Evolutionary conservation across 306 rosid genomes (phyloP).

Genomic region (Cicer cuneatum): DNA sequence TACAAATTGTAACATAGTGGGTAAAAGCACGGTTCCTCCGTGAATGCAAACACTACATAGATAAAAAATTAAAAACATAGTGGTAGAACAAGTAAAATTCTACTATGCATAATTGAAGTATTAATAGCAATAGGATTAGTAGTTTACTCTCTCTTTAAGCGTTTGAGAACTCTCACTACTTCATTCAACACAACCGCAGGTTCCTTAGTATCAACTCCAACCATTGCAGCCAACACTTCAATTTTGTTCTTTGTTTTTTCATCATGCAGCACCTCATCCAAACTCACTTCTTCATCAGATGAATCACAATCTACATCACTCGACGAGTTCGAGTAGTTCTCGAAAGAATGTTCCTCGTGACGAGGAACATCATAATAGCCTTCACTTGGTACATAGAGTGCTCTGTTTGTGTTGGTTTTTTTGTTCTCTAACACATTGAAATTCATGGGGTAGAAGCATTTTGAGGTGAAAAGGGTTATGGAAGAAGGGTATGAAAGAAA

Average conservation of each 20-base stretch:
- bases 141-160: conserved; percentile 33
- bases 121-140: neutral
- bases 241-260: conserved; percentile 47
- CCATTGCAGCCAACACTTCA: conserved; percentile 50
- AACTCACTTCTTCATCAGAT: conserved; percentile 37
- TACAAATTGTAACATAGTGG: too few species aligned
- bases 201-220: conserved; percentile 49
- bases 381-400: conserved; percentile 27
- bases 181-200: conserved; percentile 48
- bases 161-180: conserved; percentile 55
- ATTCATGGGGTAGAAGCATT: neutral
- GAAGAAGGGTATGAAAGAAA: neutral
- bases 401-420: neutral
- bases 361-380: conserved; percentile 21
- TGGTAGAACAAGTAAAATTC: neutral
- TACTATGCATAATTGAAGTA: neutral
- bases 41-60: too few species aligned
- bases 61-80: too few species aligned
- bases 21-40: too few species aligned
- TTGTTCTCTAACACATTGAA: conserved; percentile 22
- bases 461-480: conserved; percentile 21
- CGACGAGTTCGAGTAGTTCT: conserved; percentile 43
- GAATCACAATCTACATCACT: conserved; percentile 30
- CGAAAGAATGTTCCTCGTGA: conserved; percentile 12
- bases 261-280: conserved; percentile 43